Base-by-base conservation (phyloP, 805 yeast species). In the Groenewaldozyma salmanticensis region DNA sequence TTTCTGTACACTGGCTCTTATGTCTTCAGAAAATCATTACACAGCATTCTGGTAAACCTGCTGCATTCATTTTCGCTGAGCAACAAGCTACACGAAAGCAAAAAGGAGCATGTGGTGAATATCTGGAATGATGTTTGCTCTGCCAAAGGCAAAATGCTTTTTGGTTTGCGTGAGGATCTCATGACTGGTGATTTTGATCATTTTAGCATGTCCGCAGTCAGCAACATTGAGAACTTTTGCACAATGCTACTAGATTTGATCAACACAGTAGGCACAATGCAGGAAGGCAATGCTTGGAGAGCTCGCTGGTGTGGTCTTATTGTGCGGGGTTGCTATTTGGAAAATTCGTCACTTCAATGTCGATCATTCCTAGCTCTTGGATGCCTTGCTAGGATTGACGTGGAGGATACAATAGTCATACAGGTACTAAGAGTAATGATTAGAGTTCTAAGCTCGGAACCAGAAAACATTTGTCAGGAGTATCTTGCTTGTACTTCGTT, bases 51-150 rank as follows among this genome's bases (percentile, higher is more conserved):
- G 16, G 67, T 78, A 52, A 81, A 84, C 51, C 68, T 81, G 2
- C 68, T 84, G 34, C 92, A 82, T 50, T 74, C 92, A 0, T 74
- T 80, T 49, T 62, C 77, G 11, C 70, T 76, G 16, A 77, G 74
- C 44, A 77, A 76, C 1, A 63, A 65, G 18, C 56, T 81, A n/a
- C 57, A 74, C 1, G 57, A 51, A 2, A 55, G 55, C 3, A 65
- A 65, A 27, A 64, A 62, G 43, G 50, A 53, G 2, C 56, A 65
- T 7, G 66, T 84, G 17, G 69, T 70, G 38, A 61, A 64, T 1
- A 67, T 78, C 2, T 45, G 53, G 53, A 33, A 36, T 4, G 54
- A 49, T 27, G 32, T 53, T 9, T 42, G 42, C 27, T 46, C 52
- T 13, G 45, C 50, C 21, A 48, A 47, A 27, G 55, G 55, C 3